Evolutionary conservation across 768 basidiomycete genomes (phyloP).

Genomic region (Multifurca ochricompacta): DNA sequence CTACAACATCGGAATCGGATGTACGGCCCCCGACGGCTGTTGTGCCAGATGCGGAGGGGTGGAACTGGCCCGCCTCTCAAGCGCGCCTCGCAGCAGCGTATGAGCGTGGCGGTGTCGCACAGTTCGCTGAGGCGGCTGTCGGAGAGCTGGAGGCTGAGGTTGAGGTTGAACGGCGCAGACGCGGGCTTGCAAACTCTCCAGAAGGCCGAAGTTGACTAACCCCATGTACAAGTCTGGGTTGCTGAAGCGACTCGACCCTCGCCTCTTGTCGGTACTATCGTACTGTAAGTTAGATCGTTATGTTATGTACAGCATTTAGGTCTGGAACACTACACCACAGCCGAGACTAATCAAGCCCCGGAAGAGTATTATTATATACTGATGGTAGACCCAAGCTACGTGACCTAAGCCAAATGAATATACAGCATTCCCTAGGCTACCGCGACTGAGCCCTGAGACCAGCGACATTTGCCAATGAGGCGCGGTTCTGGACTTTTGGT

Average conservation of each 20-base stretch:
- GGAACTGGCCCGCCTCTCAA: conserved; percentile 50
- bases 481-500: too few species aligned
- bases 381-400: not conserved
- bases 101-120: conserved; percentile 47
- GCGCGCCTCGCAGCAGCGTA: conserved; percentile 48
- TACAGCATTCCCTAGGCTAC: too few species aligned
- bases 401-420: too few species aligned
- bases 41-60: conserved; percentile 22
- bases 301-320: not conserved
- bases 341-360: not conserved
- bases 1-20: not conserved
- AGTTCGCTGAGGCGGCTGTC: conserved; percentile 47
- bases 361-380: not conserved
- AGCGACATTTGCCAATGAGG: too few species aligned
- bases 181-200: conserved; percentile 21
- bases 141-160: conserved; percentile 54
- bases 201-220: not conserved
- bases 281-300: not conserved
- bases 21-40: not conserved
- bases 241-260: not conserved
- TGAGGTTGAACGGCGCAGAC: conserved; percentile 38
- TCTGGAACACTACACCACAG: not conserved
- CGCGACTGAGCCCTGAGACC: too few species aligned
- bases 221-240: not conserved
- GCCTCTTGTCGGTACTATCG: not conserved